A percentile compares a stretch with the other conserved stretches of the same genome.
Evolutionary conservation across 257 asterid genomes (phyloP).

Genomic region (Solanum okadae): DNA sequence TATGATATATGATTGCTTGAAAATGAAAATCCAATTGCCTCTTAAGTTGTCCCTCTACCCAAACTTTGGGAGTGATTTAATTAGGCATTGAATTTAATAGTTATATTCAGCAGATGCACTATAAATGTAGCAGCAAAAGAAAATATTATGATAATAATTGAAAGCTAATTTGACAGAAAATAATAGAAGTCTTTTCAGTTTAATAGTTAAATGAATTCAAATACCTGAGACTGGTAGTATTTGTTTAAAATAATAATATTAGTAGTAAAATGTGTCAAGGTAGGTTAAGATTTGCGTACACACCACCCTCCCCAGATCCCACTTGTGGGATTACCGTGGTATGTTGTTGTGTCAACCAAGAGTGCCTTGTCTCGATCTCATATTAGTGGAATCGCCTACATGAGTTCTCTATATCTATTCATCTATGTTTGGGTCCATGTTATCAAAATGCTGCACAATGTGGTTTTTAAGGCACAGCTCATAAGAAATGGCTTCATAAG

Average conservation of each 20-base stretch:
- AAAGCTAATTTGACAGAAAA: not conserved
- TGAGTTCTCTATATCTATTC: not conserved
- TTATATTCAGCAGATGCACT: not conserved
- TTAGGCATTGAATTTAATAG: not conserved
- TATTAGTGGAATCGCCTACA: not conserved
- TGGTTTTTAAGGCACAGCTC: not conserved
- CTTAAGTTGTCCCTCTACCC: not conserved
- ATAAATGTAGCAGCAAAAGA: not conserved
- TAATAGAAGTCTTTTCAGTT: not conserved
- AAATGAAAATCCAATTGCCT: not conserved
- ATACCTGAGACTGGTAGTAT: not conserved
- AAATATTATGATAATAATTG: not conserved
- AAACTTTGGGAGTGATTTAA: not conserved
- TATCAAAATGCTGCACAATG: not conserved
- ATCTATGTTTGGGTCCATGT: not conserved
- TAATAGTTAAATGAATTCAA: not conserved
- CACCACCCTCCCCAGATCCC: not conserved
- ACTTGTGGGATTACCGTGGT: not conserved
- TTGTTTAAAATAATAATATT: not conserved
- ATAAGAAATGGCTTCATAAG: not conserved
- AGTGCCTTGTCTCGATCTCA: not conserved
- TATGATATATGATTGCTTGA: not conserved
- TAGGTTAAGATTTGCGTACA: not conserved
- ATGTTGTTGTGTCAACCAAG: not conserved
- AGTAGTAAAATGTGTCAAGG: not conserved